Evolutionary conservation across 176 grass and related monocot species (phyloP).

Genomic region (Juncus inflexus): DNA sequence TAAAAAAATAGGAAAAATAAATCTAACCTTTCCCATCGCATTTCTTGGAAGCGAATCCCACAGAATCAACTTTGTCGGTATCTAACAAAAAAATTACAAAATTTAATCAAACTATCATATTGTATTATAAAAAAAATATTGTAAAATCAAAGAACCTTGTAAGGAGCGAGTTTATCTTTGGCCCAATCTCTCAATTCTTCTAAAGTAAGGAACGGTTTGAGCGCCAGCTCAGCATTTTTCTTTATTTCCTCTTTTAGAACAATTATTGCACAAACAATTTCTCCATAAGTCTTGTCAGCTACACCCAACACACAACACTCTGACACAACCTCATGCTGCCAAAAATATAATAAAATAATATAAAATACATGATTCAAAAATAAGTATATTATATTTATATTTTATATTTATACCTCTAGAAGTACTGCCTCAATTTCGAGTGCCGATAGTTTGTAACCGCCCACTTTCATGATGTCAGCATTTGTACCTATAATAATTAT

Average conservation of each 20-base stretch:
- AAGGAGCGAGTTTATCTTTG: slow-evolving; percentile 89
- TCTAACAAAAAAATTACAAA: slow-evolving; percentile 39
- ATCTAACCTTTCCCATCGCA: slow-evolving; percentile 90
- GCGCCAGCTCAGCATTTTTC: slow-evolving; percentile 40
- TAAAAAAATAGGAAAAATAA: slow-evolving; percentile 1
- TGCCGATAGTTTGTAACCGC: slow-evolving; percentile 89
- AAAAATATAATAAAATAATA: slow-evolving; percentile 16
- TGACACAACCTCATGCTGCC: slow-evolving; percentile 52
- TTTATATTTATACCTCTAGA: slow-evolving; percentile 52
- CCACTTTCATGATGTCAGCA: slow-evolving; percentile 99
- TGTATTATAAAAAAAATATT: not conserved
- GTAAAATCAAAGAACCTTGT: slow-evolving; percentile 61
- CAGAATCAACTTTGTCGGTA: slow-evolving; percentile 77
- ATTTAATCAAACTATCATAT: not conserved
- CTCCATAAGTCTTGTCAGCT: slow-evolving; percentile 76
- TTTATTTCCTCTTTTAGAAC: slow-evolving; percentile 56
- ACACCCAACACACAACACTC: slow-evolving; percentile 88
- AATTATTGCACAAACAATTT: slow-evolving; percentile 77
- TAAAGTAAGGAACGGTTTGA: slow-evolving; percentile 55
- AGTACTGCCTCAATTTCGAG: slow-evolving; percentile 91
- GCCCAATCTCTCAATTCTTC: slow-evolving; percentile 70
- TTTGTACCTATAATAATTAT: slow-evolving; percentile 67
- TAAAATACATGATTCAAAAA: slow-evolving; percentile 14
- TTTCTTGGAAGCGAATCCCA: slow-evolving; percentile 94
- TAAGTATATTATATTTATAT: slow-evolving; percentile 8